phyloP scores from a whole-genome alignment of 2,329 filamentous ascomycete species.

The Huntiella decipiens region DNA sequence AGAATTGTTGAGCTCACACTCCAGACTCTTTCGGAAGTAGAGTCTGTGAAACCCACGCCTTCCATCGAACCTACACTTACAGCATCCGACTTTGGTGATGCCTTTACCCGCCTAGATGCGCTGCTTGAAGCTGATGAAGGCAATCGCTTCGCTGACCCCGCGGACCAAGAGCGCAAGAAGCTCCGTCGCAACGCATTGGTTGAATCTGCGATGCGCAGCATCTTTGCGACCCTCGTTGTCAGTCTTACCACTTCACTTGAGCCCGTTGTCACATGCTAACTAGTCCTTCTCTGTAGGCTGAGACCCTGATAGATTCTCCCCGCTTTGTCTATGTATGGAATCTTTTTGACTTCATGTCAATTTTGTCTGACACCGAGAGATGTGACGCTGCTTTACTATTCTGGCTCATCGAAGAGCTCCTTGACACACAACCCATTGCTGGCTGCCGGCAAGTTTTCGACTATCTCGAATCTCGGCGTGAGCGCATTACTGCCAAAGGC shows the following conservation, averaged over 20 bases:
- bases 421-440: slow-evolving; percentile 88
- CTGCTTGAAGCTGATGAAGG: slow-evolving; percentile 18
- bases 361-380: slow-evolving; percentile 65
- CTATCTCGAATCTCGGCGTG: slow-evolving; percentile 81
- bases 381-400: slow-evolving; percentile 67
- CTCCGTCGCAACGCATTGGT: slow-evolving; percentile 47
- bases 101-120: slow-evolving; percentile 25
- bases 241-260: slow-evolving; percentile 18
- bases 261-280: background rate
- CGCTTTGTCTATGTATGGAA: slow-evolving; percentile 80
- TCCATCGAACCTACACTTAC: slow-evolving; percentile 57
- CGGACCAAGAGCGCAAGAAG: slow-evolving; percentile 18
- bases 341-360: slow-evolving; percentile 74
- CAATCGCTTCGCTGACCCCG: slow-evolving; percentile 16
- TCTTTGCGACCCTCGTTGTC: slow-evolving; percentile 66
- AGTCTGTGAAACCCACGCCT: slow-evolving; percentile 35
- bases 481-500: slow-evolving; percentile 64
- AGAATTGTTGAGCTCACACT: too few species aligned
- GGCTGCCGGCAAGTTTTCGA: slow-evolving; percentile 86
- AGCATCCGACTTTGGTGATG: slow-evolving; percentile 42
- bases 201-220: slow-evolving; percentile 64
- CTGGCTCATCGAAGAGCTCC: slow-evolving; percentile 80
- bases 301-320: slow-evolving; percentile 55
- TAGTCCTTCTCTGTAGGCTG: slow-evolving; percentile 31
- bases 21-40: slow-evolving; percentile 32